Conservation (phyloP, 2,329 filamentous ascomycete species). For the Lojkania enalia region DNA sequence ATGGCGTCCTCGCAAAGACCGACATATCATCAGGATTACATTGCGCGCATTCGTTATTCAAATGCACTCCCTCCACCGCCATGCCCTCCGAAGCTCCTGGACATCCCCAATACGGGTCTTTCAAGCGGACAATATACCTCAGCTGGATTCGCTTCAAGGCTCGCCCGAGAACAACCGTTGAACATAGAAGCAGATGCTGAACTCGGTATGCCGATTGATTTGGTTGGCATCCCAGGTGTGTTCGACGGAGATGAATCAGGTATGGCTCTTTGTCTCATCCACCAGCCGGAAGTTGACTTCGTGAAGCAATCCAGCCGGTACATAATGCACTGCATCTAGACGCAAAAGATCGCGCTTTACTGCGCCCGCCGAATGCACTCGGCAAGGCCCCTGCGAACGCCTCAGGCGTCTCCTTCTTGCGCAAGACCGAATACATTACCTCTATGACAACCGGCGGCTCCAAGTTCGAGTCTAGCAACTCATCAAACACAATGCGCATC, state of each 20-base stretch:
- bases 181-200: conserved; percentile 98
- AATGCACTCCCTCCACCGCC: conserved; percentile 95
- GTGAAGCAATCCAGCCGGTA: conserved; percentile 77
- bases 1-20: conserved; percentile 34
- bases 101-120: conserved; percentile 92
- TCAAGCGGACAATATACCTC: conserved; percentile 86
- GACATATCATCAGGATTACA: conserved; percentile 87
- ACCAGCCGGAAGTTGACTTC: conserved; percentile 11
- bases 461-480: conserved; percentile 57
- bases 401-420: conserved; percentile 86
- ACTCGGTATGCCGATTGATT: conserved; percentile 93
- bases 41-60: conserved; percentile 91
- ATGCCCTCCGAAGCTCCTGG: conserved; percentile 92
- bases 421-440: conserved; percentile 93
- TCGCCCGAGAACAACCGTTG: conserved; percentile 87
- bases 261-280: conserved; percentile 48
- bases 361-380: conserved; percentile 80
- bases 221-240: conserved; percentile 91
- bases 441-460: conserved; percentile 48
- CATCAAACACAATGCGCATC: conserved; percentile 48
- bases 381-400: conserved; percentile 80
- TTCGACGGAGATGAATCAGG: conserved; percentile 95
- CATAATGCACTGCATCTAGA: conserved; percentile 72
- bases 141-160: conserved; percentile 83
- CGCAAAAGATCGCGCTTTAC: conserved; percentile 79